Percentiles rank a stretch among this genome's conserved stretches.
Conservation (phyloP, 306 rosid genomes). For the Prunus dulcis region DNA sequence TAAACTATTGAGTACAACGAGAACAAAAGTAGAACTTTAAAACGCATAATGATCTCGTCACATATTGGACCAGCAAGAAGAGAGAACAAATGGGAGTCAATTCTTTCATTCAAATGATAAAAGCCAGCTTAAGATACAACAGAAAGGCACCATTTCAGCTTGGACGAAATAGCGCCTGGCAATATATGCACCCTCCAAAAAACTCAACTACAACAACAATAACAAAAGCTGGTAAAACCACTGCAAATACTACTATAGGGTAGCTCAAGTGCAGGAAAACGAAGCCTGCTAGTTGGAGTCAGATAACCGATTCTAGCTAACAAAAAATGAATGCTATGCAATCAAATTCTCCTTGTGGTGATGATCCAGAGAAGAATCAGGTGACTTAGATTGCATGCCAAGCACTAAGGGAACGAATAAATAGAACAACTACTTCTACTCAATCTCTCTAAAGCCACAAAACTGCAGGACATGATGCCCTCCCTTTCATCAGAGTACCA, state of each 20-base stretch:
- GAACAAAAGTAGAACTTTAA: neutral
- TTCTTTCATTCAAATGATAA: slow-evolving; percentile 42
- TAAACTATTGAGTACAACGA: no score
- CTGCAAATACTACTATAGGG: slow-evolving; percentile 20
- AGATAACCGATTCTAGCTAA: slow-evolving; percentile 46
- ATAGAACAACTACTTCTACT: slow-evolving; percentile 43
- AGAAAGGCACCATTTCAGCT: slow-evolving; percentile 36
- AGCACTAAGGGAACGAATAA: slow-evolving; percentile 28
- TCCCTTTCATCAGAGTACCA: slow-evolving; percentile 62
- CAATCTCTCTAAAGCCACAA: slow-evolving; percentile 60
- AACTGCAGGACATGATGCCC: slow-evolving; percentile 46
- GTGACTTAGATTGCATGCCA: slow-evolving; percentile 43
- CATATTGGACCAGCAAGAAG: neutral
- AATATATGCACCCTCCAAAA: slow-evolving; percentile 35
- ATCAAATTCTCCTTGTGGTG: slow-evolving; percentile 28
- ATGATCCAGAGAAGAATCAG: slow-evolving; percentile 24
- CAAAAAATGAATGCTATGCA: slow-evolving; percentile 49
- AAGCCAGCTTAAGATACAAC: slow-evolving; percentile 52
- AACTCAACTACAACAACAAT: slow-evolving; percentile 31
- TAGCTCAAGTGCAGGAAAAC: slow-evolving; percentile 41
- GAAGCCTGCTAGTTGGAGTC: slow-evolving; percentile 41
- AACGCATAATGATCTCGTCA: neutral
- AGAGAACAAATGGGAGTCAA: slow-evolving; percentile 25
- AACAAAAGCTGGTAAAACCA: slow-evolving; percentile 45
- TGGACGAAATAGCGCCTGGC: slow-evolving; percentile 46